These are phyloP conservation scores for Aristolochia fimbriata DNA, from an alignment of 164 flowering plant genomes.

Conservation along the genomic window DNA sequence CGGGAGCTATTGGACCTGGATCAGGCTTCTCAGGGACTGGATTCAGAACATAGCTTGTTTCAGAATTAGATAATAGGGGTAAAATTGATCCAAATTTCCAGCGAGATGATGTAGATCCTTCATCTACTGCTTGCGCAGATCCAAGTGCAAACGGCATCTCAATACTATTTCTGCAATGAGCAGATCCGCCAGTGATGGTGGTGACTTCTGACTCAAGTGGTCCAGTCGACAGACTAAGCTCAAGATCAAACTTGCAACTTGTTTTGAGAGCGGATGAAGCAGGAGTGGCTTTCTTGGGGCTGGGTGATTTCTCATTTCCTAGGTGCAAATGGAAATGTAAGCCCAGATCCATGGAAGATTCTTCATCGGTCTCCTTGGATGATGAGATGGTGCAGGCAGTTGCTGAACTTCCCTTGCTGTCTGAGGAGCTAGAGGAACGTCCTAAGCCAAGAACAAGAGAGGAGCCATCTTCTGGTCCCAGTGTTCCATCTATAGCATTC, in stretches of 20 bases:
- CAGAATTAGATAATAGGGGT: slow-evolving; percentile 15
- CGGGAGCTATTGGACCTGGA: slow-evolving; percentile 22
- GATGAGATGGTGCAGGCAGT: slow-evolving; percentile 79
- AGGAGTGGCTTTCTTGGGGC: slow-evolving; percentile 25
- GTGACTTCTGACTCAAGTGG: slow-evolving; percentile 72
- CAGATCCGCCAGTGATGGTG: slow-evolving; percentile 21
- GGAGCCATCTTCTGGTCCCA: slow-evolving; percentile 34
- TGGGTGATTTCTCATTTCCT: slow-evolving; percentile 46
- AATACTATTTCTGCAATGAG: slow-evolving; percentile 8
- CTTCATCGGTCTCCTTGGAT: slow-evolving; percentile 68
- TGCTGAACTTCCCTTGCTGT: slow-evolving; percentile 82
- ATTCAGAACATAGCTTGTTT: slow-evolving; percentile 14
- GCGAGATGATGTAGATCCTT: slow-evolving; percentile 35
- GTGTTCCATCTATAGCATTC: slow-evolving; percentile 36
- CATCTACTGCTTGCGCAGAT: slow-evolving; percentile 19
- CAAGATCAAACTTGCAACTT: slow-evolving; percentile 50
- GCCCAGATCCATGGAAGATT: slow-evolving; percentile 68
- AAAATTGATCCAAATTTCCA: slow-evolving; percentile 19
- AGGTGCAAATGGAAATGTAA: slow-evolving; percentile 67
- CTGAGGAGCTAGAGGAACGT: slow-evolving; percentile 70
- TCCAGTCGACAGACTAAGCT: slow-evolving; percentile 64
- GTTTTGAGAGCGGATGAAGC: slow-evolving; percentile 13
- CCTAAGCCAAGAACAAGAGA: slow-evolving; percentile 59
- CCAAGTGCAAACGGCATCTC: slow-evolving; percentile 14
- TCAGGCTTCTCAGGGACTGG: slow-evolving; percentile 16